These are phyloP conservation scores for Syncephalastrum monosporum DNA, from an alignment of 371 early-diverging fungal genomes.

Conservation along the genomic window DNA sequence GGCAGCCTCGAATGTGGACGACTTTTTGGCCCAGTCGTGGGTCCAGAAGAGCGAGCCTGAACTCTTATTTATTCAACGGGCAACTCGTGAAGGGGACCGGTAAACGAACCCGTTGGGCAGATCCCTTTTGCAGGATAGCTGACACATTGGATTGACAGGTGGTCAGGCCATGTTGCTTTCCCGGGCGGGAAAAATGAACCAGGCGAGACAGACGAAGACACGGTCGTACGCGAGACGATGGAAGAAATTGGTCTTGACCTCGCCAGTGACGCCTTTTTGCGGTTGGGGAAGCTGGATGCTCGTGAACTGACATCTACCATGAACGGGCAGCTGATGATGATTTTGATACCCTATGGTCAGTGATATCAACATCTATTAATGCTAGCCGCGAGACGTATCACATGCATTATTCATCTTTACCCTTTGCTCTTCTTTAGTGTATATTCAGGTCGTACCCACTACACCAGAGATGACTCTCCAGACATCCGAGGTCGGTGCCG, in stretches of 20 bases:
- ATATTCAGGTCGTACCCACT: constrained; percentile 55
- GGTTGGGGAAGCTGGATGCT: constrained; percentile 65
- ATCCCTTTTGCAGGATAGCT: background rate
- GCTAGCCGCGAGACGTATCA: background rate
- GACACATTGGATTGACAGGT: constrained; percentile 16
- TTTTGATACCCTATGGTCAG: constrained; percentile 62
- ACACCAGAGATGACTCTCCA: constrained; percentile 55
- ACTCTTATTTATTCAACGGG: constrained; percentile 66
- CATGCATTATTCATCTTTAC: constrained; percentile 3
- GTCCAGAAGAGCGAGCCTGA: constrained; percentile 47
- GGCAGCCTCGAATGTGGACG: constrained; percentile 16
- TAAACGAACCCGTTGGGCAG: constrained; percentile 15
- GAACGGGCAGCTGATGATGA: constrained; percentile 56
- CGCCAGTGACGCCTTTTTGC: constrained; percentile 43
- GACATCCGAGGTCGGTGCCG: constrained; percentile 60
- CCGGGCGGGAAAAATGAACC: constrained; percentile 72
- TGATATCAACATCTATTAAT: background rate
- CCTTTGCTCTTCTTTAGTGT: constrained; percentile 41
- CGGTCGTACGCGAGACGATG: constrained; percentile 64
- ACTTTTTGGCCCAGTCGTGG: constrained; percentile 40
- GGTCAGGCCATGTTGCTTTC: constrained; percentile 79
- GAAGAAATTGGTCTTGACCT: constrained; percentile 70
- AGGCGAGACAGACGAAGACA: constrained; percentile 63
- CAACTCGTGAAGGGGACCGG: constrained; percentile 61
- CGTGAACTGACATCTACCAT: constrained; percentile 56